Percentiles rank a stretch among this genome's conserved stretches.
phyloP scores from a whole-genome alignment of 345 rosid genomes.

The Linum usitatissimum region DNA sequence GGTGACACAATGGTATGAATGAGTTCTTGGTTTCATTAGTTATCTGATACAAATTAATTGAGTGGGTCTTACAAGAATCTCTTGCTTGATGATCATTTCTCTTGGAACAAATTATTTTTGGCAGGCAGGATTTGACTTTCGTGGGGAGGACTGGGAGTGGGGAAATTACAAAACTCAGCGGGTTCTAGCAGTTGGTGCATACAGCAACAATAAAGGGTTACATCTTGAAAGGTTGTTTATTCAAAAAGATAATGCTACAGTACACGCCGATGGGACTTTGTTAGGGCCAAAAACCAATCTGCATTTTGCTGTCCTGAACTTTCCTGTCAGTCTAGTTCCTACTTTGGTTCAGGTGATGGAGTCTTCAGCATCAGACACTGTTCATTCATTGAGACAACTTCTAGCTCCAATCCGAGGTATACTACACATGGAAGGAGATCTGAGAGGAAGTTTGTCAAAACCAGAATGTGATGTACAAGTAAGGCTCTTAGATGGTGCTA shows the following conservation, averaged over 20 bases:
- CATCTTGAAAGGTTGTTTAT: conserved; percentile 85
- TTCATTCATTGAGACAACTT: conserved; percentile 76
- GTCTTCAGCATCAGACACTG: conserved; percentile 71
- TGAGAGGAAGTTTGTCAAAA: conserved; percentile 84
- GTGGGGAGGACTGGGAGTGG: conserved; percentile 99
- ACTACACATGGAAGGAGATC: conserved; percentile 97
- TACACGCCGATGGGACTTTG: conserved; percentile 95
- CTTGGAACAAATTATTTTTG: conserved; percentile 9
- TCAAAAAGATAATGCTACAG: conserved; percentile 88
- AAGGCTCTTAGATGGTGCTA: conserved; percentile 85
- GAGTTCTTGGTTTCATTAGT: background rate
- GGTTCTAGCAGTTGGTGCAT: conserved; percentile 80
- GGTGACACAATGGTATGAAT: conserved; percentile 83
- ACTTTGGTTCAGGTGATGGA: conserved; percentile 83
- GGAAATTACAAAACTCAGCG: conserved; percentile 87
- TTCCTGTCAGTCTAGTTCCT: conserved; percentile 90
- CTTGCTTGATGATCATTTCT: background rate
- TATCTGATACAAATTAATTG: background rate
- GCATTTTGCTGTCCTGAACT: conserved; percentile 93
- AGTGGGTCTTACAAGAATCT: background rate
- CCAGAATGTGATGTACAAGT: conserved; percentile 98
- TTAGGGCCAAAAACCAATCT: conserved; percentile 88
- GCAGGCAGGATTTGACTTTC: conserved; percentile 97
- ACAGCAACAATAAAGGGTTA: conserved; percentile 88
- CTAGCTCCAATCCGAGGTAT: conserved; percentile 84